A percentile compares a stretch with the other conserved stretches of the same genome.
Conservation (phyloP, 2,329 filamentous ascomycete species). For the Herpotrichia juniperi region DNA sequence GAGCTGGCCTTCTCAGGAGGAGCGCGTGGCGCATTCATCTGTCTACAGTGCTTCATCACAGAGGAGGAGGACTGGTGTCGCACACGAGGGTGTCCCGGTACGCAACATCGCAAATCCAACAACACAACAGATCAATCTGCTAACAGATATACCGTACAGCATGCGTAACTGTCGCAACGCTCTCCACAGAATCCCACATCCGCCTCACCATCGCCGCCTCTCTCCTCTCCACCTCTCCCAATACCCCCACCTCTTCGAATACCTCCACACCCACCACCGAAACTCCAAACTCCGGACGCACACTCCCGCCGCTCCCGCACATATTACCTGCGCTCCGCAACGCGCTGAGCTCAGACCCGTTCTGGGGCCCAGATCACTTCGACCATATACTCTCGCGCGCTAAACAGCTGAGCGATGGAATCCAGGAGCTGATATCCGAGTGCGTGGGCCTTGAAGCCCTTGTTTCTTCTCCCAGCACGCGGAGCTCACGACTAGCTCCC, state of each 20-base stretch:
- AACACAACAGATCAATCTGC: background rate
- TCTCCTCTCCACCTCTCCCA: constrained; percentile 49
- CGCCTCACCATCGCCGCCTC: constrained; percentile 55
- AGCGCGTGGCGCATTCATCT: constrained; percentile 63
- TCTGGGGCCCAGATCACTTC: constrained; percentile 53
- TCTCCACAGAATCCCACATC: constrained; percentile 56
- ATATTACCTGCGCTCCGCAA: constrained; percentile 50
- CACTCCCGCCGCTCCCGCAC: constrained; percentile 41
- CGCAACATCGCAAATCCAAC: background rate
- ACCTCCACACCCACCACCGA: constrained; percentile 6
- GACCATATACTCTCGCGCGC: constrained; percentile 53
- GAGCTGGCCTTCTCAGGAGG: constrained; percentile 64
- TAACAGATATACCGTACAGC: constrained; percentile 31
- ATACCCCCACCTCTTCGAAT: constrained; percentile 23
- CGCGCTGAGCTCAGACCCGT: constrained; percentile 49
- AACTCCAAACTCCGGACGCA: constrained; percentile 2
- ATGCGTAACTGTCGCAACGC: constrained; percentile 51
- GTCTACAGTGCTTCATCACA: constrained; percentile 63
- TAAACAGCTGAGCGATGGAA: constrained; percentile 48
- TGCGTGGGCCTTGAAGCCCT: constrained; percentile 51
- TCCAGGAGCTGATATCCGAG: constrained; percentile 54
- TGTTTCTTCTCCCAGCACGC: constrained; percentile 38
- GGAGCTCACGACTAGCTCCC: constrained; percentile 21
- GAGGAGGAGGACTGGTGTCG: constrained; percentile 65
- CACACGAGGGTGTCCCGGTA: constrained; percentile 60